These are phyloP conservation scores for Lipomyces japonicus DNA, from an alignment of 805 yeast species.

Conservation along the genomic window DNA sequence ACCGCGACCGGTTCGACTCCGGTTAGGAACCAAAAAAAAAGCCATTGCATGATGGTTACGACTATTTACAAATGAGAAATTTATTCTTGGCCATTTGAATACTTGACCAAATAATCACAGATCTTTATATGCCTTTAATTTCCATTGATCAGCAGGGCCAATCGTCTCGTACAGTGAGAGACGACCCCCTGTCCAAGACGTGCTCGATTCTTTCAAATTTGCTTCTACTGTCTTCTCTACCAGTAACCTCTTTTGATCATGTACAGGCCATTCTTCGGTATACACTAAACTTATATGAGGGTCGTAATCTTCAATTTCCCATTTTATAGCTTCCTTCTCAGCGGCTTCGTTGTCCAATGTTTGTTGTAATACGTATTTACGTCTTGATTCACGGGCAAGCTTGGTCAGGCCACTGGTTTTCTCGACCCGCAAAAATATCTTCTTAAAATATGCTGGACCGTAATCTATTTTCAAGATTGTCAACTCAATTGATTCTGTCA, in stretches of 20 bases:
- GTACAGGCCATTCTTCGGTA: constrained; percentile 60
- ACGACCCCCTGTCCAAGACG: constrained; percentile 62
- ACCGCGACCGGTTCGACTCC: too few species aligned
- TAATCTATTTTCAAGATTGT: constrained; percentile 45
- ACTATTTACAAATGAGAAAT: too few species aligned
- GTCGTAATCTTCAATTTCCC: constrained; percentile 56
- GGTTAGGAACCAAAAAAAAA: too few species aligned
- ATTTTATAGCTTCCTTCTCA: constrained; percentile 46
- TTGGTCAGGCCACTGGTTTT: constrained; percentile 48
- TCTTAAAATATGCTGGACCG: constrained; percentile 52
- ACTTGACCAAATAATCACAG: not conserved
- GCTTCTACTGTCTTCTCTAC: constrained; percentile 65
- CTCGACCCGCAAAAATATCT: constrained; percentile 49
- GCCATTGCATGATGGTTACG: too few species aligned
- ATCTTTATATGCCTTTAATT: constrained; percentile 49
- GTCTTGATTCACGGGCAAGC: constrained; percentile 45
- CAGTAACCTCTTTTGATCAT: constrained; percentile 60
- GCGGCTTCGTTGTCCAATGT: constrained; percentile 35
- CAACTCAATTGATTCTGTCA: constrained; percentile 44
- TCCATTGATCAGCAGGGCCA: constrained; percentile 71
- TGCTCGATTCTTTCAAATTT: constrained; percentile 46
- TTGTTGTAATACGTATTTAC: constrained; percentile 37
- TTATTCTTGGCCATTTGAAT: too few species aligned
- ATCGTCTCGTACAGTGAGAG: constrained; percentile 64
- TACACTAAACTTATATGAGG: constrained; percentile 75